Conservation (phyloP, 1,284 basidiomycete genomes). For the Coniferiporia sulphurascens region DNA sequence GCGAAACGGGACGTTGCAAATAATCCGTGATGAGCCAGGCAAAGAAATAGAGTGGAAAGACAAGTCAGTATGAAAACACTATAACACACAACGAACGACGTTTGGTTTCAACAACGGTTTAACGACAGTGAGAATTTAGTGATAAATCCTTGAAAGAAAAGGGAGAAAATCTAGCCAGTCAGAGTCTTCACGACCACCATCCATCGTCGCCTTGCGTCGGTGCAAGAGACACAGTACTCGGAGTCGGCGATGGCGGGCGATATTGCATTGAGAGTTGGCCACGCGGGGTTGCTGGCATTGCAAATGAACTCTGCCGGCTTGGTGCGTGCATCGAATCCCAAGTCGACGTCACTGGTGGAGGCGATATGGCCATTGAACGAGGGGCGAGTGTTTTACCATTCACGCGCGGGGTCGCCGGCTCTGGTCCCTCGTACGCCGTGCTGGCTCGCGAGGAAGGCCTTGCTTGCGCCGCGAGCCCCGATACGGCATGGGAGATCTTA, state of each 20-base stretch:
- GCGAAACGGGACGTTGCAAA: background rate
- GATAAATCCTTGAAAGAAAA: background rate
- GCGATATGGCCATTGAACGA: constrained; percentile 33
- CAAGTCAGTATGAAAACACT: background rate
- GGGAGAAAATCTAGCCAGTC: constrained; percentile 3
- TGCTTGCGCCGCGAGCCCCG: constrained; percentile 27
- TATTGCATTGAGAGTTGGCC: constrained; percentile 26
- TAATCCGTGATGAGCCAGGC: background rate
- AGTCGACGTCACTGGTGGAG: constrained; percentile 52
- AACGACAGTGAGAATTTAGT: background rate
- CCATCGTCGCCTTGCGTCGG: constrained; percentile 68
- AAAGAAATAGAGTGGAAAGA: background rate
- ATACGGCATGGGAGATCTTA: constrained; percentile 31
- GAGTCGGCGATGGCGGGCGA: constrained; percentile 47
- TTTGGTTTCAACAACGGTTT: background rate
- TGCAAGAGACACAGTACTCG: constrained; percentile 63
- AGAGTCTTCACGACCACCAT: constrained; percentile 56
- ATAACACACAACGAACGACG: background rate
- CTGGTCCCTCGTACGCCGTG: constrained; percentile 45
- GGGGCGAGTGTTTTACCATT: constrained; percentile 24
- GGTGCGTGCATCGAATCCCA: constrained; percentile 77
- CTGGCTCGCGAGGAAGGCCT: constrained; percentile 53
- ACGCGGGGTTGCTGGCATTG: constrained; percentile 37
- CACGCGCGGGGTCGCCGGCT: constrained; percentile 34
- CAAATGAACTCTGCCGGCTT: constrained; percentile 24